A percentile compares a stretch with the other conserved stretches of the same genome.
phyloP scores from a whole-genome alignment of 169 alveolate species.

The Plasmodium relictum region DNA sequence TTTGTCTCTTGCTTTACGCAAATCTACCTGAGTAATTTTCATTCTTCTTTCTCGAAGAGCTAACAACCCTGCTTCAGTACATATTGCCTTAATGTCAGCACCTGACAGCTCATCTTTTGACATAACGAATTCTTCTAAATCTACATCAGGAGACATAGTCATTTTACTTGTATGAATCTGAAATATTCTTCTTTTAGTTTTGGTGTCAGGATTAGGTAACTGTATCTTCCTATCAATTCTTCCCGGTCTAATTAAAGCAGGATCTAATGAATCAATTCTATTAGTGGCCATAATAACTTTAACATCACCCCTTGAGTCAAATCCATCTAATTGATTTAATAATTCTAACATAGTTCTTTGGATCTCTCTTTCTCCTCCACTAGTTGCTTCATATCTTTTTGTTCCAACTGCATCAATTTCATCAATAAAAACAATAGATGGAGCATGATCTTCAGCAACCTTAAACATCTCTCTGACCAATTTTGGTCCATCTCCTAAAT shows the following conservation, averaged over 20 bases:
- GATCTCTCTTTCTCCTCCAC: conserved; percentile 99
- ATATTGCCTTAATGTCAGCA: conserved; percentile 98
- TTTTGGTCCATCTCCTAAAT: conserved; percentile 99
- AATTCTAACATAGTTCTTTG: conserved; percentile 99
- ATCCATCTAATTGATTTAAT: conserved; percentile 99
- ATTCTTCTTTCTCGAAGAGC: conserved; percentile 99
- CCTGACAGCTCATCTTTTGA: conserved; percentile 99
- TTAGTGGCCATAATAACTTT: conserved; percentile 99
- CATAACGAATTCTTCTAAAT: conserved; percentile 98
- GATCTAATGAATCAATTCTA: conserved; percentile 98
- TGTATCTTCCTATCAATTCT: conserved; percentile 99
- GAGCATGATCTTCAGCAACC: conserved; percentile 99
- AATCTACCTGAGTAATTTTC: conserved; percentile 97
- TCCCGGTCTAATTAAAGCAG: conserved; percentile 99
- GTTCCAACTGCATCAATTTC: conserved; percentile 99
- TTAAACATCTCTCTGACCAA: conserved; percentile 99
- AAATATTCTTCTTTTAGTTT: conserved; percentile 97
- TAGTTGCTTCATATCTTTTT: conserved; percentile 96
- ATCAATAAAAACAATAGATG: conserved; percentile 99
- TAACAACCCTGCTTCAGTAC: conserved; percentile 99
- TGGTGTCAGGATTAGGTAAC: conserved; percentile 98
- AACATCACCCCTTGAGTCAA: conserved; percentile 98
- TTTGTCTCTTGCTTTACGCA: conserved; percentile 98
- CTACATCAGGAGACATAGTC: conserved; percentile 98
- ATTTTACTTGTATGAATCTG: conserved; percentile 98